Evolutionary conservation across 139 green algal species (phyloP).

Genomic region (Auxenochlorella protothecoides): DNA sequence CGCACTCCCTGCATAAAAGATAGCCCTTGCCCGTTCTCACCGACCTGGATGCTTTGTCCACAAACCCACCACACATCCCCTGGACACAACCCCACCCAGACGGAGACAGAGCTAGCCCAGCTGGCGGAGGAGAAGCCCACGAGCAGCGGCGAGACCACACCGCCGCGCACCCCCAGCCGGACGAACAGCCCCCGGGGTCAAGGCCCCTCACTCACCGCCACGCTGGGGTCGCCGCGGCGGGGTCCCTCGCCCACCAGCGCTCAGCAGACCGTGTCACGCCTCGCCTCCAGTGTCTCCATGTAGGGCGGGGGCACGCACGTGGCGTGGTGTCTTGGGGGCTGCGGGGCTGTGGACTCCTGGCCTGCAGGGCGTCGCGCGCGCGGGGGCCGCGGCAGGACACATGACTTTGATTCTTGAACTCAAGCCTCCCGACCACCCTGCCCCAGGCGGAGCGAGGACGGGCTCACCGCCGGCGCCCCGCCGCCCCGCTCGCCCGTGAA

Average conservation of each 20-base stretch:
- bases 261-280: not conserved
- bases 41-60: not conserved
- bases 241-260: not conserved
- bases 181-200: not conserved
- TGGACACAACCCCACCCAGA: not conserved
- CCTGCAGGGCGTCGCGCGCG: no score
- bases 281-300: not conserved
- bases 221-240: no score
- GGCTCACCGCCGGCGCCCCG: not conserved
- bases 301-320: not conserved
- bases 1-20: no score
- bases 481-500: not conserved
- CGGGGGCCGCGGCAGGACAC: no score
- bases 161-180: no score
- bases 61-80: no score
- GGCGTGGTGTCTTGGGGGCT: no score
- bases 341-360: no score
- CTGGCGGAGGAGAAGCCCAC: constrained; percentile 5
- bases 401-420: no score
- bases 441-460: not conserved
- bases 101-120: constrained; percentile 10
- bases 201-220: not conserved
- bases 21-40: not conserved
- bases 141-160: not conserved
- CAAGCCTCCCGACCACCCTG: not conserved